Evolutionary conservation across 208 protist genomes (phyloP), one percentile per base, ranked within the genome.

Genomic region (Wallacemonas sp.): DNA sequence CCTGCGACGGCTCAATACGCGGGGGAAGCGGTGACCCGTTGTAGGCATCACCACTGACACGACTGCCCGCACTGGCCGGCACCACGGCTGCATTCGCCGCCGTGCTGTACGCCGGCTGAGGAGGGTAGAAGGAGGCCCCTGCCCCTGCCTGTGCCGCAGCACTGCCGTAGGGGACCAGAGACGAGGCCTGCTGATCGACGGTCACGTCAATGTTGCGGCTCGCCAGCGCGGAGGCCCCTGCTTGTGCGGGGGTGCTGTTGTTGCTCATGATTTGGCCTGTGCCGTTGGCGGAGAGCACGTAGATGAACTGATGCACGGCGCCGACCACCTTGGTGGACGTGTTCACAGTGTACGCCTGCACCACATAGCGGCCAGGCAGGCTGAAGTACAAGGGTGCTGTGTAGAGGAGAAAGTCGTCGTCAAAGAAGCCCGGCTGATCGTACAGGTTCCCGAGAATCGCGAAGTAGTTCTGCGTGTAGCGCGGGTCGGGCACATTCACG

Each of bases 281-380:
- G 39, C 25, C 52, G 14, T 8, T 25, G 25, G 14, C 36, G 42
- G 22, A 25, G 41, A 93, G 52, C 16, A 72, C 69, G 55, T 82
- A 94, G 18, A 65, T 57, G 36, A 94, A 92, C 31, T 84, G 75
- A 49, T 94, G 89, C 29, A 92, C 83, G 0, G 72, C 55, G 0
- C 89, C 84, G 23, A 94, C 84, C 16, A 73, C 45, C 29, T 86
- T 48, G 26, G 64, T 55, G 3, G 48, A 33, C 3, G 82, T 74
- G 63, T 83, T 74, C 26, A 94, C 83, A 18, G 84, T 88, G 76
- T 89, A 74, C 5, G 86, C 86, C 29, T 81, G 76, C 7, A 94
- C 68, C 2, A 77, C 61, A 61, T 94, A 94, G 63, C 44, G 28
- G 1, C 89, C 89, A 0, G 81, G 45, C n/a, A 76, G 66, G 3